Evolutionary conservation across 2,329 filamentous ascomycete species (phyloP).

Genomic region (Mycosphaerella sp.): DNA sequence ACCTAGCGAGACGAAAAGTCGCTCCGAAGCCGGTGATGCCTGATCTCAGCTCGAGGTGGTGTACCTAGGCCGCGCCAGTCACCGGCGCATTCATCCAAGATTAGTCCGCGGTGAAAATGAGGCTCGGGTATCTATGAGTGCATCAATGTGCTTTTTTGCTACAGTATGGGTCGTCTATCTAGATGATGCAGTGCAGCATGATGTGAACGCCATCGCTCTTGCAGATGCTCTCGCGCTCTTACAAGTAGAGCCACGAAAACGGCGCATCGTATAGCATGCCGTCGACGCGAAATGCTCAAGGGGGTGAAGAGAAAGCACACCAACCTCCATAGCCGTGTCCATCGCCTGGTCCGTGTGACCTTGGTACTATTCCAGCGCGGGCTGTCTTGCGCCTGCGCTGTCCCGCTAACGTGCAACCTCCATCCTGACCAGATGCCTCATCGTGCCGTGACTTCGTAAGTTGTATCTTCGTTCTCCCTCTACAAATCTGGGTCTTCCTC

Average conservation of each 20-base stretch:
- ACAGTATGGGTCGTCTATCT: conserved; percentile 28
- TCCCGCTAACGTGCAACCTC: conserved; percentile 18
- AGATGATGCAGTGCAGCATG: conserved; percentile 23
- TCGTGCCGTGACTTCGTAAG: conserved; percentile 22
- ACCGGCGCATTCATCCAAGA: neutral
- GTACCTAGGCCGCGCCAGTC: neutral
- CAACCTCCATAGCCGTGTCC: conserved; percentile 26
- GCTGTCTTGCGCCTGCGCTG: conserved; percentile 15
- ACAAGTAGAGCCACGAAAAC: conserved; percentile 13
- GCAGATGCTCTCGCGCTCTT: conserved; percentile 15
- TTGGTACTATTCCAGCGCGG: conserved; percentile 14
- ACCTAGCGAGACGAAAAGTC: no score
- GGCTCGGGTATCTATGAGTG: neutral
- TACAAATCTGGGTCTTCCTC: conserved; percentile 74
- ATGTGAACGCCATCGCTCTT: conserved; percentile 26
- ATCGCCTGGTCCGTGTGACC: conserved; percentile 26
- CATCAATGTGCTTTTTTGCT: conserved; percentile 24
- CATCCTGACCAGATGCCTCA: conserved; percentile 13
- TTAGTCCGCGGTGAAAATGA: neutral
- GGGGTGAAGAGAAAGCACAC: conserved; percentile 24
- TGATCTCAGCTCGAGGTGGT: no score
- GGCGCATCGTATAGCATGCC: conserved; percentile 14
- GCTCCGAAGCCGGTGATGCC: no score
- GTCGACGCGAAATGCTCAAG: conserved; percentile 20
- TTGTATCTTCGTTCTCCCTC: conserved; percentile 22